Conservation (phyloP, 176 grass and related monocot genomes). For the Echinochloa phyllopogon region DNA sequence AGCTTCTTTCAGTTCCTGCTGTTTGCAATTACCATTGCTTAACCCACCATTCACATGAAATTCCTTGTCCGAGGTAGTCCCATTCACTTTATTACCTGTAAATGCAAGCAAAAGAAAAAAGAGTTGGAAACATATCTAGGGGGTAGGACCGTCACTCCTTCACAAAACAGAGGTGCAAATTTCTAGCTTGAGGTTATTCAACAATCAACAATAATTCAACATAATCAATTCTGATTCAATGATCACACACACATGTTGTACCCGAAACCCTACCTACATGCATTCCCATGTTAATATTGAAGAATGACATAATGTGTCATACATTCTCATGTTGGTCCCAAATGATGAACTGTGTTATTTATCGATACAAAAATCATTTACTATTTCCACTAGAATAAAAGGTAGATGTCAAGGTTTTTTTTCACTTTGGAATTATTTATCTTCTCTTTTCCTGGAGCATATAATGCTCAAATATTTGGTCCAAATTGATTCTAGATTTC, state of each 20-base stretch:
- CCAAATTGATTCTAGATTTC: neutral
- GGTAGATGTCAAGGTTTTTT: neutral
- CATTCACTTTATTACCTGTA: slow-evolving; percentile 50
- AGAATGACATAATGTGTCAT: neutral
- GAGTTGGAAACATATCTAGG: neutral
- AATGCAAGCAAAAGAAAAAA: slow-evolving; percentile 13
- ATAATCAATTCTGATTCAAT: neutral
- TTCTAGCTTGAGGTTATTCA: neutral
- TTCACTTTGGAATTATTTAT: slow-evolving; percentile 4
- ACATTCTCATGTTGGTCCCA: slow-evolving; percentile 4
- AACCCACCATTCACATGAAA: slow-evolving; percentile 33
- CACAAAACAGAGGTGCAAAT: slow-evolving; percentile 2
- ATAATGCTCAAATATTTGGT: neutral
- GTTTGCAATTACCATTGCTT: slow-evolving; percentile 34
- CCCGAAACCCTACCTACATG: neutral
- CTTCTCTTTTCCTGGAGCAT: neutral
- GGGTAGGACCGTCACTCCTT: neutral
- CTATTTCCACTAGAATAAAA: neutral
- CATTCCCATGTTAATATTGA: neutral
- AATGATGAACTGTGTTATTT: slow-evolving; percentile 24
- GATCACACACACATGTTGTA: neutral
- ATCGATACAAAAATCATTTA: neutral
- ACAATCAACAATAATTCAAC: no score
- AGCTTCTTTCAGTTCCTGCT: slow-evolving; percentile 39
- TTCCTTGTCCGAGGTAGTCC: slow-evolving; percentile 38